Evolutionary conservation across 2,329 filamentous ascomycete species (phyloP).

Genomic region (Fusarium duplospermum): DNA sequence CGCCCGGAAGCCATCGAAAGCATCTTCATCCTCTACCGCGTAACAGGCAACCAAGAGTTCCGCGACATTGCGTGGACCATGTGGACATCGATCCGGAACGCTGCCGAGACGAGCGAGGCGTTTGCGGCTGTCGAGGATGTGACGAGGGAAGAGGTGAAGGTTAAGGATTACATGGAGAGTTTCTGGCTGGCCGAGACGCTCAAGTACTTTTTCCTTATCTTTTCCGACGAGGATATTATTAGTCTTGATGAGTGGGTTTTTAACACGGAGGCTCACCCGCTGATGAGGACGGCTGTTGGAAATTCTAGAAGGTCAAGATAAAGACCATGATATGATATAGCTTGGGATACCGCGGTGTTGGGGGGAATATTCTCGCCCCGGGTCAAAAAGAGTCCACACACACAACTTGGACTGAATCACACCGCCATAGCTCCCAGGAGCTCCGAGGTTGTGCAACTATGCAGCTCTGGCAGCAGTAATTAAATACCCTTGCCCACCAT

Average conservation of each 20-base stretch:
- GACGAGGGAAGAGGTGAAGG: constrained; percentile 57
- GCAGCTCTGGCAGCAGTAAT: background rate
- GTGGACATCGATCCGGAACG: constrained; percentile 71
- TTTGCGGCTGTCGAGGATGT: constrained; percentile 76
- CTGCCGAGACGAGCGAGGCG: constrained; percentile 70
- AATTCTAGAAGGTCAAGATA: background rate
- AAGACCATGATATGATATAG: background rate
- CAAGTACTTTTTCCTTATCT: constrained; percentile 81
- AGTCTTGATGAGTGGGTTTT: constrained; percentile 77
- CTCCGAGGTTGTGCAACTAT: background rate
- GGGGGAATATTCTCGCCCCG: background rate
- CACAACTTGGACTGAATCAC: background rate
- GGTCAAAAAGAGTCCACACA: background rate
- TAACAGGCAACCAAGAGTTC: constrained; percentile 75
- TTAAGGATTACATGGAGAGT: constrained; percentile 72
- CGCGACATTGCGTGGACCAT: constrained; percentile 79
- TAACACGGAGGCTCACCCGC: constrained; percentile 66
- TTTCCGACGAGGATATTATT: constrained; percentile 71
- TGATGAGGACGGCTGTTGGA: constrained; percentile 39
- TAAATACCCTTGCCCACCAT: background rate
- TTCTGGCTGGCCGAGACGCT: constrained; percentile 81
- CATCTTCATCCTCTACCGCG: constrained; percentile 80
- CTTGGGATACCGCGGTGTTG: background rate
- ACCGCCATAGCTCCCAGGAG: background rate
- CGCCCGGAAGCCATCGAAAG: constrained; percentile 77